Evolutionary conservation across 148 eudicot species (phyloP).

Genomic region (Spergularia marina): DNA sequence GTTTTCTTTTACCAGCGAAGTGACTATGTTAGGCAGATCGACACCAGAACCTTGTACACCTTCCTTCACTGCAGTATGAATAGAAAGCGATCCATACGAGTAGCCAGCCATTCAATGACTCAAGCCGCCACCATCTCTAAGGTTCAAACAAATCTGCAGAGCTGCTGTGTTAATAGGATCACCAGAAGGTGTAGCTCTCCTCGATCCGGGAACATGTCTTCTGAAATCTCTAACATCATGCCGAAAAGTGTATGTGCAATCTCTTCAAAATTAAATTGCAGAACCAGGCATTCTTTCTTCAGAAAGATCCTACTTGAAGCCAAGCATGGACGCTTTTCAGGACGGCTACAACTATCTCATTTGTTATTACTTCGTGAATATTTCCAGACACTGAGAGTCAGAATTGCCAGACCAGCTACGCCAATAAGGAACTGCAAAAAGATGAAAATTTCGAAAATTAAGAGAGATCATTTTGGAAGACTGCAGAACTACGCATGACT

Average conservation of each 20-base stretch:
- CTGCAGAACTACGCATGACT: neutral
- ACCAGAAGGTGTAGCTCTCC: slow-evolving; percentile 1
- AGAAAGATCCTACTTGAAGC: neutral
- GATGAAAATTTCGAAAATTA: neutral
- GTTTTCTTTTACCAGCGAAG: no score
- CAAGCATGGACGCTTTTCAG: neutral
- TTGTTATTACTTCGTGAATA: slow-evolving; percentile 40
- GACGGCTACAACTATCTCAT: slow-evolving; percentile 24
- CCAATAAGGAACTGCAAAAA: slow-evolving; percentile 52
- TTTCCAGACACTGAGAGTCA: slow-evolving; percentile 63
- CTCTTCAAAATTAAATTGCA: neutral
- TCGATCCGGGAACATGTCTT: neutral
- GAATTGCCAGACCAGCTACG: slow-evolving; percentile 60
- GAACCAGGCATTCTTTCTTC: neutral
- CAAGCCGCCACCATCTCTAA: neutral
- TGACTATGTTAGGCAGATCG: no score
- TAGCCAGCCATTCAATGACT: neutral
- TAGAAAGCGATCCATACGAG: neutral
- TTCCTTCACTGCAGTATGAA: neutral
- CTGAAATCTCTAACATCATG: neutral
- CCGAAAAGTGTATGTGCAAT: slow-evolving; percentile 7
- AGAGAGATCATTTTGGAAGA: neutral
- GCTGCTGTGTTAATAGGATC: neutral
- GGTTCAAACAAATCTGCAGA: neutral
- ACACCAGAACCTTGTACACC: no score